Conservation (phyloP, 257 asterid species). For the Lavandula angustifolia region DNA sequence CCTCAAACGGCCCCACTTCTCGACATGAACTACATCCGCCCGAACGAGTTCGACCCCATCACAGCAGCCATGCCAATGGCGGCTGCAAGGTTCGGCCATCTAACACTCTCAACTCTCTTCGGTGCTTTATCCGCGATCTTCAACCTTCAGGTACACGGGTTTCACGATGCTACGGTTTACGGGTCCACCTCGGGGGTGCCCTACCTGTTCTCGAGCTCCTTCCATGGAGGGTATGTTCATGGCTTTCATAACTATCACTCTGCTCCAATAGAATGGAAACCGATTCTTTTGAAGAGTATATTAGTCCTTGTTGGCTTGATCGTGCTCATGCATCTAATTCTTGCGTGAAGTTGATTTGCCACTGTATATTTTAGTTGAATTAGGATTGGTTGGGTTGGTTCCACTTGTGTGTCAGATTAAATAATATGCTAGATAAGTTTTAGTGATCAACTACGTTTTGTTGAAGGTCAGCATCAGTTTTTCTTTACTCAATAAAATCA, state of each 20-base stretch:
- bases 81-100: constrained; percentile 62
- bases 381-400: constrained; percentile 10
- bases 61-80: constrained; percentile 54
- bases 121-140: constrained; percentile 66
- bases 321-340: constrained; percentile 45
- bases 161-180: constrained; percentile 77
- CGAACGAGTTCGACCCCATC: constrained; percentile 54
- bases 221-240: constrained; percentile 72
- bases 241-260: constrained; percentile 63
- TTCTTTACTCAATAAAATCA: background rate
- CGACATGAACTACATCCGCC: constrained; percentile 50
- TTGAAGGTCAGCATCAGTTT: constrained; percentile 14
- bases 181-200: constrained; percentile 78
- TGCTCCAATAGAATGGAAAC: constrained; percentile 54
- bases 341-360: constrained; percentile 38
- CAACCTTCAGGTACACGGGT: constrained; percentile 66
- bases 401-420: constrained; percentile 32
- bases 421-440: constrained; percentile 18
- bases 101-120: constrained; percentile 56
- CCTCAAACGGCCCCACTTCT: constrained; percentile 63
- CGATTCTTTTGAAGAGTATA: constrained; percentile 51
- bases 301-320: constrained; percentile 48
- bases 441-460: background rate
- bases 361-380: constrained; percentile 42
- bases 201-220: constrained; percentile 64